Percentiles rank a stretch among this genome's conserved stretches.
Evolutionary conservation across 1,284 basidiomycete genomes (phyloP).

Genomic region (Austroboletus niveus): DNA sequence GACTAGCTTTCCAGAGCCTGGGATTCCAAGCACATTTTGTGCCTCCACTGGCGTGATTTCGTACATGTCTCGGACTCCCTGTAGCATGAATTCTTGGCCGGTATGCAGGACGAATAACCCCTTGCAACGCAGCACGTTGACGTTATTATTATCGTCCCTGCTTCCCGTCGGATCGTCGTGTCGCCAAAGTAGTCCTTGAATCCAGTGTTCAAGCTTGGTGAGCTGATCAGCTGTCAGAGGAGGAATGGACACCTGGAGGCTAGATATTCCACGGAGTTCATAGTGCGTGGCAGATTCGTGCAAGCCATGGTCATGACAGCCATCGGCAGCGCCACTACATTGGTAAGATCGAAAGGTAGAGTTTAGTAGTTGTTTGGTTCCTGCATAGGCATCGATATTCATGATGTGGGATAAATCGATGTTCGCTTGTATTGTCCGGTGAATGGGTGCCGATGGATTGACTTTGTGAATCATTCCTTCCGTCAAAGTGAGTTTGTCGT

Average conservation of each 20-base stretch:
- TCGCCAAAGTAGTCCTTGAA: conserved; percentile 81
- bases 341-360: conserved; percentile 24
- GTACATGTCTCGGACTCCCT: conserved; percentile 86
- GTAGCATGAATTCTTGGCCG: conserved; percentile 68
- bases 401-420: conserved; percentile 76
- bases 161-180: conserved; percentile 30
- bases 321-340: conserved; percentile 30
- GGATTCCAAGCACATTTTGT: conserved; percentile 43
- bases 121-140: conserved; percentile 81
- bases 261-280: conserved; percentile 70
- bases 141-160: conserved; percentile 1
- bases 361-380: conserved; percentile 27
- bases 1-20: conserved; percentile 74
- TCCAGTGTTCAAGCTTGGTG: conserved; percentile 68
- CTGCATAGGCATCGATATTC: conserved; percentile 73
- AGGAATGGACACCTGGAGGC: conserved; percentile 67
- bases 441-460: conserved; percentile 76
- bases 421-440: conserved; percentile 65
- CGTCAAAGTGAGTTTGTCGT: conserved; percentile 40
- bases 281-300: conserved; percentile 43
- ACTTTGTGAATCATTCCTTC: conserved; percentile 64
- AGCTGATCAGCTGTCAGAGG: conserved; percentile 46
- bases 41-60: conserved; percentile 59
- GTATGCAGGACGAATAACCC: conserved; percentile 61
- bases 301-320: conserved; percentile 14